Percentiles rank a stretch among this genome's conserved stretches.
phyloP scores from a whole-genome alignment of 2,329 filamentous ascomycete species.

The Verticillium nonalfalfae region DNA sequence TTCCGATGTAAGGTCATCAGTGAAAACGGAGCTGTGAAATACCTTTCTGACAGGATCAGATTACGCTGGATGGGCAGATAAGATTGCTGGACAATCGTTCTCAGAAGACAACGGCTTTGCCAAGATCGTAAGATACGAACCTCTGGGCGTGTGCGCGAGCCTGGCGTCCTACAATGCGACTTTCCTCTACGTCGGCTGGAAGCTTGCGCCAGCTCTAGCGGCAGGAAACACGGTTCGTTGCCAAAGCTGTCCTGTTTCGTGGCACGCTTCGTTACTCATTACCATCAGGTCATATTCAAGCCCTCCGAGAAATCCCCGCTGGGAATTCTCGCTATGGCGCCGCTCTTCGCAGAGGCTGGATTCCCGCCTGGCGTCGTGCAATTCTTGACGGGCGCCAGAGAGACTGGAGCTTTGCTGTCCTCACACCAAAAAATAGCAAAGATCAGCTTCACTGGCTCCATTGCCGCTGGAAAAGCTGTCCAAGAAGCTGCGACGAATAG shows the following conservation, averaged over 20 bases:
- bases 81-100: constrained; percentile 73
- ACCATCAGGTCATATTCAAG: constrained; percentile 63
- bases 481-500: constrained; percentile 58
- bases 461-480: constrained; percentile 59
- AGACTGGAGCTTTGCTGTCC: constrained; percentile 58
- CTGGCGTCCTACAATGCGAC: background rate
- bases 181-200: constrained; percentile 57
- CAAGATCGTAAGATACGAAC: constrained; percentile 74
- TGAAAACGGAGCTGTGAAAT: background rate
- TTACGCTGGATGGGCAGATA: constrained; percentile 75
- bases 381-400: constrained; percentile 22
- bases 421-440: constrained; percentile 61
- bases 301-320: constrained; percentile 80
- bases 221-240: constrained; percentile 70
- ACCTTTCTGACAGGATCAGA: constrained; percentile 22
- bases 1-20: background rate
- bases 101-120: constrained; percentile 49
- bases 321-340: constrained; percentile 64
- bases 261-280: background rate
- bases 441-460: constrained; percentile 68
- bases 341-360: constrained; percentile 51
- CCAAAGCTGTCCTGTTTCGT: constrained; percentile 22
- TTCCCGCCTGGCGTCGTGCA: constrained; percentile 13
- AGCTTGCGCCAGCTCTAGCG: constrained; percentile 1
- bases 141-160: constrained; percentile 66